These are phyloP conservation scores for Argentina anserina DNA, from an alignment of 306 rosid species.

Conservation along the genomic window DNA sequence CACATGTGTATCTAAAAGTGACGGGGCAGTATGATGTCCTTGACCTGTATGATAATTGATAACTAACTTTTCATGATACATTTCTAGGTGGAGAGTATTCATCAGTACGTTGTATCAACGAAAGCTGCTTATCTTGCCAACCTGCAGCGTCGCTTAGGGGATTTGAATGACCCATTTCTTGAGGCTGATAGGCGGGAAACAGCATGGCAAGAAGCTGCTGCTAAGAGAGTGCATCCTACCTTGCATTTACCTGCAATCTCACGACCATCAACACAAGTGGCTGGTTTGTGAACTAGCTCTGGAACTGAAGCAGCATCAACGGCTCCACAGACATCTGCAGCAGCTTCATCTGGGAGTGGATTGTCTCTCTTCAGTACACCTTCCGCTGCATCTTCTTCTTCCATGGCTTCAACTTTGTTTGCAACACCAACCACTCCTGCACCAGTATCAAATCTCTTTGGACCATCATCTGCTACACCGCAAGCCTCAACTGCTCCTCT, in stretches of 20 bases:
- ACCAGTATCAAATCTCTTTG: conserved; percentile 51
- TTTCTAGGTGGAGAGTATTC: conserved; percentile 87
- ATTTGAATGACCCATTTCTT: conserved; percentile 83
- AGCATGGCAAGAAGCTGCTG: conserved; percentile 92
- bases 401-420: conserved; percentile 59
- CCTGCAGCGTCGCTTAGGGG: conserved; percentile 79
- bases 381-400: conserved; percentile 63
- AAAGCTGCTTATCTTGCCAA: conserved; percentile 81
- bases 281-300: conserved; percentile 71
- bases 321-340: conserved; percentile 49
- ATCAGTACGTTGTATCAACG: conserved; percentile 90
- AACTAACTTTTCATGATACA: conserved; percentile 22
- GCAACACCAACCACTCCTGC: conserved; percentile 71
- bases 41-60: conserved; percentile 21
- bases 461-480: conserved; percentile 58
- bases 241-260: conserved; percentile 72
- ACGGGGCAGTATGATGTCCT: conserved; percentile 10
- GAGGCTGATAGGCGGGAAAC: conserved; percentile 98
- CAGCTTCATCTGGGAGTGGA: conserved; percentile 71
- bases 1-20: not conserved
- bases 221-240: conserved; percentile 89
- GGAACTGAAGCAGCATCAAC: conserved; percentile 52
- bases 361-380: conserved; percentile 75
- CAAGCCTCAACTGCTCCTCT: conserved; percentile 65
- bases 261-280: conserved; percentile 84